phyloP scores from a whole-genome alignment of 108 stramenopile genomes.

The Nitzschia sp. region DNA sequence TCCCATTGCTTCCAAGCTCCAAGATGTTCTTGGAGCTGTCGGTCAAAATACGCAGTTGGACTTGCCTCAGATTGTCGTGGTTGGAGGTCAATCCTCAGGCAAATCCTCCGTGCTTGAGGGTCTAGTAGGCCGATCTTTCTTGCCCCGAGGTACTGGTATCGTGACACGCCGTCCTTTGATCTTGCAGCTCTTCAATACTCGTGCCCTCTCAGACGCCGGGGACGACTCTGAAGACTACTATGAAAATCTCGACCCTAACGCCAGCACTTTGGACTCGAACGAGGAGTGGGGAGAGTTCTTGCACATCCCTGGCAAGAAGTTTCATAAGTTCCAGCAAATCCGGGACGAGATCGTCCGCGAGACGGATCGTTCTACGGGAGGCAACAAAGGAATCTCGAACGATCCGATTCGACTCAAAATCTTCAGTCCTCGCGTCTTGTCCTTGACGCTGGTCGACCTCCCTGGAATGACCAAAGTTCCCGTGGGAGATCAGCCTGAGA shows the following conservation, averaged over 20 bases:
- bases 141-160: conserved; percentile 97
- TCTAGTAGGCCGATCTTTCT: conserved; percentile 90
- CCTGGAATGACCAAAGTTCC: conserved; percentile 97
- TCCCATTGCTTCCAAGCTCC: conserved; percentile 97
- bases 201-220: conserved; percentile 10
- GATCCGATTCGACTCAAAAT: conserved; percentile 95
- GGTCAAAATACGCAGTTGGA: conserved; percentile 90
- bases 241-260: neutral
- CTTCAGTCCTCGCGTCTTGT: conserved; percentile 91
- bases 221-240: conserved; percentile 33
- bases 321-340: conserved; percentile 88
- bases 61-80: conserved; percentile 98
- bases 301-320: conserved; percentile 87
- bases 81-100: conserved; percentile 94
- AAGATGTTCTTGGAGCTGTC: conserved; percentile 97
- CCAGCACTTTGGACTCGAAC: conserved; percentile 11
- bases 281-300: conserved; percentile 97
- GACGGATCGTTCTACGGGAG: conserved; percentile 94
- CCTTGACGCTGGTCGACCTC: conserved; percentile 98
- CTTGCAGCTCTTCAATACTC: conserved; percentile 87
- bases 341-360: conserved; percentile 92
- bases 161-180: conserved; percentile 96
- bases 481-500: conserved; percentile 95
- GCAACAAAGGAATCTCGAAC: conserved; percentile 89
- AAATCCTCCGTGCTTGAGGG: conserved; percentile 97